Evolutionary conservation across 352 stramenopile species (phyloP), one percentile per base, ranked within the genome.

Genomic region (Pythium sukuiense): DNA sequence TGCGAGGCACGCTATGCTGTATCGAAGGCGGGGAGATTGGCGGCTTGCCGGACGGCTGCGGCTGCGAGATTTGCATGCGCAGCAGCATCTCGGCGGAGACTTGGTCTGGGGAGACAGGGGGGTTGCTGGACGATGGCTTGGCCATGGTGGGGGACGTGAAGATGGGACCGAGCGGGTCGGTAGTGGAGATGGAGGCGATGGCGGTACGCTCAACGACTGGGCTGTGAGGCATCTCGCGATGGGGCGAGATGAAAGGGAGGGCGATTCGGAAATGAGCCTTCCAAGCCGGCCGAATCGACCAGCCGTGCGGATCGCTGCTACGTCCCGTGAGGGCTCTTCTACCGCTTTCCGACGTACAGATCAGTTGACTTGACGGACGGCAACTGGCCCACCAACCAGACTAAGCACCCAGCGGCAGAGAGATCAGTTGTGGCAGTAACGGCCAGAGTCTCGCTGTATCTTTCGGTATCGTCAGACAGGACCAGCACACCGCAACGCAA

Each of bases 241-340:
- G 18, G 20, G 45, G 45, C 45, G 61, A 68, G 61, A 68, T 62
- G 61, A 68, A 55, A 37, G 45, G 35, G 18, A 45, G 54, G 61
- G 46, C 39, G 54, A 63, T 63, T 68, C 61, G 61, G 61, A 68
- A 68, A 68, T 68, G 61, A 52, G 45, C n/a, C 11, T n/a, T 29
- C 7, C 5, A 6, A 3, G 20, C 18, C 8, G 35, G 35, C 2
- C 4, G 35, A 43, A 52, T 52, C 20, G 32, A 49, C 54, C 54
- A 48, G 54, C 54, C 45, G 45, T 30, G 18, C 4, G 20, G 45
- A 52, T 52, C 18, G 45, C 45, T 52, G 45, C 45, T 52, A 52
- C 45, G 45, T 52, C n/a, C 18, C 11, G n/a, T 2, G 6, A 24
- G 14, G 8, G 45, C 45, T 52, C 45, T 52, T 52, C 45, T 52